Conservation (phyloP, 2,329 filamentous ascomycete genomes). For the Zymoseptoria passerinii region DNA sequence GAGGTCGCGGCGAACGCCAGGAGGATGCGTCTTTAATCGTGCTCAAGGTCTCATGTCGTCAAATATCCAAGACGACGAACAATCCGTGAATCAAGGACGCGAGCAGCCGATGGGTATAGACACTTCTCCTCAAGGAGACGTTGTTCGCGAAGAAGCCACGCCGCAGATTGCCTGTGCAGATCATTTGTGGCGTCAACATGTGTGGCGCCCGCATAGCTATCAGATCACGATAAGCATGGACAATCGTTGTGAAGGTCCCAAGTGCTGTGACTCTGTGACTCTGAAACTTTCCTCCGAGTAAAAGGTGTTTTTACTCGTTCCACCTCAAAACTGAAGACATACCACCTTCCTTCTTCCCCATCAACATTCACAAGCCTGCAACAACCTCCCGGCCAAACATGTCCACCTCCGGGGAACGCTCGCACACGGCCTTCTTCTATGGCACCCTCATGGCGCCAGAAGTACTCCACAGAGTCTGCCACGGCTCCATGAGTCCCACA, state of each 20-base stretch:
- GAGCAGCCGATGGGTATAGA: not conserved
- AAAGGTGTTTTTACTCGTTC: not conserved
- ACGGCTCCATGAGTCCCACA: conserved; percentile 48
- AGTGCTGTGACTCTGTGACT: not conserved
- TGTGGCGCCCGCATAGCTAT: not conserved
- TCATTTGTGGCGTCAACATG: not conserved
- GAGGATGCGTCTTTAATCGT: not conserved
- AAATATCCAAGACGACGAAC: not conserved
- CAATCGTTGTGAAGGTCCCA: not conserved
- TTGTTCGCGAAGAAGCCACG: not conserved
- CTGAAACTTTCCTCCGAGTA: not conserved
- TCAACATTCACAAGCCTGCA: not conserved
- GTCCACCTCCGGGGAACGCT: not conserved
- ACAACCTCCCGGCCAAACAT: not conserved
- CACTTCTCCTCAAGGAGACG: not conserved
- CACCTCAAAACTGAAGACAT: not conserved
- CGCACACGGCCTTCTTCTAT: conserved; percentile 56
- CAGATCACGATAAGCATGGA: not conserved
- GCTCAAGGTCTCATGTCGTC: not conserved
- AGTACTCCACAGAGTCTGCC: conserved; percentile 79
- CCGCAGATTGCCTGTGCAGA: not conserved
- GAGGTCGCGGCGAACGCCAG: not conserved
- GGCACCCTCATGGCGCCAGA: conserved; percentile 72
- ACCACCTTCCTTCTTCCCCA: not conserved
- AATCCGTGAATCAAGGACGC: not conserved